Evolutionary conservation across 1,284 basidiomycete genomes (phyloP), one percentile per base, ranked within the genome.

Genomic region (Austropuccinia psidii): DNA sequence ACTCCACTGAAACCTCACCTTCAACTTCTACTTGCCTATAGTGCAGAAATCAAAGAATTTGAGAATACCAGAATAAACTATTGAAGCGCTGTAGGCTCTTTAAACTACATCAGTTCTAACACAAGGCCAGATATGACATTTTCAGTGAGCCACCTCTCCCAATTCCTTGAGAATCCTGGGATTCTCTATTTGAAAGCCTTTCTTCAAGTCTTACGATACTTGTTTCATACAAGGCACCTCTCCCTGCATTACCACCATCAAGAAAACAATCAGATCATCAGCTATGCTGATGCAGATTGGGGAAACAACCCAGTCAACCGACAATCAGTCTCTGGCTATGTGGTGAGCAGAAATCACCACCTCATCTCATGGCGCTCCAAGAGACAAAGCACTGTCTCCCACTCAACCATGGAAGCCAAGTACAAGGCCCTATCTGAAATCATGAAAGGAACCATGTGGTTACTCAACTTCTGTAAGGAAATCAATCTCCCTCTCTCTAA

Each of bases 81-180:
- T n/a, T n/a, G n/a, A n/a, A n/a, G n/a, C n/a, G n/a, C n/a, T n/a
- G n/a, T n/a, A n/a, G n/a, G n/a, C n/a, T n/a, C n/a, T n/a, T n/a
- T n/a, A n/a, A n/a, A n/a, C n/a, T n/a, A n/a, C n/a, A n/a, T n/a
- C n/a, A n/a, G n/a, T n/a, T n/a, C n/a, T n/a, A n/a, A n/a, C n/a
- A n/a, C n/a, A n/a, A n/a, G n/a, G n/a, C 65, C 65, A 50, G 65
- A 68, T 24, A 39, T 55, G 3, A n/a, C 49, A 2, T 68, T 55
- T 43, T 15, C 49, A n/a, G 50, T 68, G 17, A 49, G 65, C 19
- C n/a, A 5, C 4, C 50, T 68, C 3, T 68, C 50, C 2, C 65
- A 68, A 27, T 37, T 33, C 39, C 65, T 68, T 39, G 47, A 33
- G 4, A 4, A 27, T 2, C 65, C 65, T 13, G 21, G 31, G 5